Percentiles rank a stretch among this genome's conserved stretches.
Evolutionary conservation across 352 stramenopile genomes (phyloP).

Genomic region (Phytophthora rubi): DNA sequence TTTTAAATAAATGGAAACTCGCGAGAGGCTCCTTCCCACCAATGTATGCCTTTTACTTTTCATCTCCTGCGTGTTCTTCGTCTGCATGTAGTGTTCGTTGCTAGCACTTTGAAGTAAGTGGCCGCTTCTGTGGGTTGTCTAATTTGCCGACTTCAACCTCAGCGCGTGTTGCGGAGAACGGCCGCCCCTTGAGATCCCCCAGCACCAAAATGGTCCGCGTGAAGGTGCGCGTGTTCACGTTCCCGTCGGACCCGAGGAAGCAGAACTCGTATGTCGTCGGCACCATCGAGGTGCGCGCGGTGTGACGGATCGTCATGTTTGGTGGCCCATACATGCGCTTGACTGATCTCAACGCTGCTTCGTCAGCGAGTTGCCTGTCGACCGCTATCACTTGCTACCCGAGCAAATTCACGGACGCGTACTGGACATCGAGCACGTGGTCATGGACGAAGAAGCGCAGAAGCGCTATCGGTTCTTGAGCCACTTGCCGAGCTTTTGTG

Average conservation of each 20-base stretch:
- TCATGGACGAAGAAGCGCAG: constrained; percentile 87
- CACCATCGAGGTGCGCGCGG: constrained; percentile 52
- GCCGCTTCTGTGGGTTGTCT: too few relatives aligned
- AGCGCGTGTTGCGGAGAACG: neutral
- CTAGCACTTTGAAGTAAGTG: neutral
- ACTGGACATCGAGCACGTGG: constrained; percentile 85
- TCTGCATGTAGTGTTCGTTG: neutral
- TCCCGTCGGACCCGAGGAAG: constrained; percentile 63
- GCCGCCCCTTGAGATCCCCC: neutral
- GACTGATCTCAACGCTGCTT: constrained; percentile 8
- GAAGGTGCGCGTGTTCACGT: constrained; percentile 83
- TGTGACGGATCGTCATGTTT: neutral
- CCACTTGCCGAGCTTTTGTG: constrained; percentile 86
- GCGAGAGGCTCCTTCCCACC: constrained; percentile 14
- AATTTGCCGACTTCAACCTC: too few relatives aligned
- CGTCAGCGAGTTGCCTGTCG: constrained; percentile 24
- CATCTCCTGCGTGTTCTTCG: neutral
- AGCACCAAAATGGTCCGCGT: constrained; percentile 36
- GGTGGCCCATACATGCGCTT: neutral
- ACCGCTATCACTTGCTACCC: constrained; percentile 62
- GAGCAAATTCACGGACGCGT: constrained; percentile 66
- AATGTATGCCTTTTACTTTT: constrained; percentile 23
- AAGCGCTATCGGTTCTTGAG: constrained; percentile 89
- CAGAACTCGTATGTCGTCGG: constrained; percentile 85
- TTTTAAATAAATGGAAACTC: constrained; percentile 28